Conservation (phyloP, 2,329 filamentous ascomycete genomes). For the Sclerotinia sclerotiorum region DNA sequence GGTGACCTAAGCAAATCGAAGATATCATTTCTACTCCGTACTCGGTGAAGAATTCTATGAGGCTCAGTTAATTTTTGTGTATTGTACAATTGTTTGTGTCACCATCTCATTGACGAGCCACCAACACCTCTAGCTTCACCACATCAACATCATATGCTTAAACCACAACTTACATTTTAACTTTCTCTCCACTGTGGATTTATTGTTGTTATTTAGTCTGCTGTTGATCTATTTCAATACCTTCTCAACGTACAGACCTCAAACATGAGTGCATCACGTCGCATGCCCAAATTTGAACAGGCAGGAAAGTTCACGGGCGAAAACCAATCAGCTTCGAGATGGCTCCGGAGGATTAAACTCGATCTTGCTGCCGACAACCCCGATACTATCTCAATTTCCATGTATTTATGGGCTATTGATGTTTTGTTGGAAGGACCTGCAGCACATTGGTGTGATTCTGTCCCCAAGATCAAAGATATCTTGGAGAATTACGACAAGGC, state of each 20-base stretch:
- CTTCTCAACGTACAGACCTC: neutral
- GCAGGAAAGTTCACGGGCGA: constrained; percentile 7
- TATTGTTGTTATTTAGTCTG: neutral
- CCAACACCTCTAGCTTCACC: neutral
- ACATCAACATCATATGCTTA: neutral
- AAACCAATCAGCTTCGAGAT: constrained; percentile 10
- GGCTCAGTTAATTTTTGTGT: neutral
- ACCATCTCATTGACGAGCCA: neutral
- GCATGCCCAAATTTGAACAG: neutral
- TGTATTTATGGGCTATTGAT: constrained; percentile 4
- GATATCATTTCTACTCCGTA: neutral
- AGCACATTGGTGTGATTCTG: constrained; percentile 11
- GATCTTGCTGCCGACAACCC: neutral
- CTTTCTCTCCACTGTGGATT: neutral
- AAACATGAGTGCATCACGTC: neutral
- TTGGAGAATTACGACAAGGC: constrained; percentile 11
- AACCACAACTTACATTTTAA: neutral
- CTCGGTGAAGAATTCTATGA: neutral
- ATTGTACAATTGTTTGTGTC: neutral
- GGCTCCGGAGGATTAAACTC: constrained; percentile 1
- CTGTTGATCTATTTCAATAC: neutral
- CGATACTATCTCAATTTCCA: neutral
- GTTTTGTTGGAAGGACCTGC: constrained; percentile 5
- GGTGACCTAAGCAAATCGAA: neutral
- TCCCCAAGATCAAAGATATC: neutral